A percentile compares a stretch with the other conserved stretches of the same genome.
Evolutionary conservation across 2,329 filamentous ascomycete genomes (phyloP).

Genomic region (Capronia americana): DNA sequence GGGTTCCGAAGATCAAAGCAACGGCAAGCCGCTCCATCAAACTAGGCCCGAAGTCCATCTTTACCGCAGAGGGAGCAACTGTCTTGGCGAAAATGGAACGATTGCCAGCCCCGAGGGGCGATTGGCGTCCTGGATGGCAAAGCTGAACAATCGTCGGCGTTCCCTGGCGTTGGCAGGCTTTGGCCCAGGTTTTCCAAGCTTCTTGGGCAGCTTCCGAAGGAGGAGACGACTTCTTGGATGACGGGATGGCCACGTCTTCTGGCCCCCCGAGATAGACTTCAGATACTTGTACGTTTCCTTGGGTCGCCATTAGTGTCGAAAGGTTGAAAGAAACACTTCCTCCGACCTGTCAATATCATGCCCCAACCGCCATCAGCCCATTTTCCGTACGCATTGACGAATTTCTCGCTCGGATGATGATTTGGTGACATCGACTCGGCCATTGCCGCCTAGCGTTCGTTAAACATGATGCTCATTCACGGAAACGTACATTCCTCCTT

Average conservation of each 20-base stretch:
- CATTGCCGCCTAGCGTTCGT: not conserved
- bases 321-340: not conserved
- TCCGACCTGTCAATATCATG: not conserved
- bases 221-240: not conserved
- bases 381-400: not conserved
- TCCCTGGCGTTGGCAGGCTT: not conserved
- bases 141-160: not conserved
- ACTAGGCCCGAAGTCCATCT: not conserved
- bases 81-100: not conserved
- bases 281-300: not conserved
- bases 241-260: not conserved
- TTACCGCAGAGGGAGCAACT: not conserved
- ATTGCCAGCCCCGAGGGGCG: not conserved
- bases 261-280: not conserved
- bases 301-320: not conserved
- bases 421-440: not conserved
- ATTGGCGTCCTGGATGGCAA: not conserved
- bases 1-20: not conserved
- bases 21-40: not conserved
- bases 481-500: not conserved
- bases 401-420: not conserved
- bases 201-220: not conserved
- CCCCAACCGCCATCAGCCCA: not conserved
- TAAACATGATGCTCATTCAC: not conserved
- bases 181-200: not conserved